Conservation (phyloP, 148 eudicot genomes). For the Vaccinium macrocarpon region DNA sequence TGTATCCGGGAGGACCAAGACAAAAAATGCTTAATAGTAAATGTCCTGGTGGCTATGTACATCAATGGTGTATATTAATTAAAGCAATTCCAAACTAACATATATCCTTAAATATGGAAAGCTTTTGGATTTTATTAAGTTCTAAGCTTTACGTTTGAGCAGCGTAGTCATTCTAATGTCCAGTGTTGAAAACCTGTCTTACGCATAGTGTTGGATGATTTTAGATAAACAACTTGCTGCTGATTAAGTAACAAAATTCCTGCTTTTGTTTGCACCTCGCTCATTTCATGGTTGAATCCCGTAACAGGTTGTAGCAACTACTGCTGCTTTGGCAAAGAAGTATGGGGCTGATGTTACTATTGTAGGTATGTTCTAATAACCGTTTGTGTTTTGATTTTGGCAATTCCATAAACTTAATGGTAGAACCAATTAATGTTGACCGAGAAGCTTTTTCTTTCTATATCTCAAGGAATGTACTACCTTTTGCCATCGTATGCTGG, state of each 20-base stretch:
- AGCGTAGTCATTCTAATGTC: not conserved
- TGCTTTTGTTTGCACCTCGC: constrained; percentile 6
- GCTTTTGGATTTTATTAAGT: not conserved
- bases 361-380: constrained; percentile 54
- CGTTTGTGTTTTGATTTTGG: not conserved
- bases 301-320: constrained; percentile 79
- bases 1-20: too few relatives aligned
- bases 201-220: not conserved
- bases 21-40: not conserved
- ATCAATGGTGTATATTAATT: not conserved
- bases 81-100: not conserved
- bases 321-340: constrained; percentile 93
- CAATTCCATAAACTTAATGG: not conserved
- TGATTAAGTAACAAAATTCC: not conserved
- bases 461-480: constrained; percentile 19
- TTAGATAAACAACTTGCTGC: not conserved
- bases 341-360: constrained; percentile 96
- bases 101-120: too few relatives aligned
- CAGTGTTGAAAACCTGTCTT: not conserved
- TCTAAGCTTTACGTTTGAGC: not conserved
- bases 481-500: constrained; percentile 16
- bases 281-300: constrained; percentile 13
- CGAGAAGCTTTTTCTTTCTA: constrained; percentile 8
- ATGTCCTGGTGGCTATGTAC: not conserved
- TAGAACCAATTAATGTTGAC: not conserved